These are phyloP conservation scores for Diospyros lotus DNA, from an alignment of 148 eudicot species.

Conservation along the genomic window DNA sequence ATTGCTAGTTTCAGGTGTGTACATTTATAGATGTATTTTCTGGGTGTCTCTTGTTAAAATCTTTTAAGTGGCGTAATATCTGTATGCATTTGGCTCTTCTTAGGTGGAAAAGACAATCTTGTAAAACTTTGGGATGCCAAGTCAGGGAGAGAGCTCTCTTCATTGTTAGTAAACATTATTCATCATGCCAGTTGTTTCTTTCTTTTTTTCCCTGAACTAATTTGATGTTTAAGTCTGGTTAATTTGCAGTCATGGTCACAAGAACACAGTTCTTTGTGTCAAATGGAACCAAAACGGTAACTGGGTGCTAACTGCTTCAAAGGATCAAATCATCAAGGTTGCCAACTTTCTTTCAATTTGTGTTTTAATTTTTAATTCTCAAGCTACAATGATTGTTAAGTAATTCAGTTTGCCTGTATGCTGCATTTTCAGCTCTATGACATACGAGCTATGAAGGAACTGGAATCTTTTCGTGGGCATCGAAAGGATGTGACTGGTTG, in stretches of 20 bases:
- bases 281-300: conserved; percentile 99
- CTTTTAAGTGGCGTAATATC: conserved; percentile 12
- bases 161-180: conserved; percentile 56
- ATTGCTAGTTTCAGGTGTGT: conserved; percentile 78
- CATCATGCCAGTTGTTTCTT: too few relatives aligned
- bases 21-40: neutral
- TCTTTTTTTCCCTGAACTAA: neutral
- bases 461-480: conserved; percentile 95
- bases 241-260: conserved; percentile 89
- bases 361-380: neutral
- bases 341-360: conserved; percentile 1
- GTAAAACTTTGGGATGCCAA: conserved; percentile 99
- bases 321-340: conserved; percentile 98
- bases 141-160: conserved; percentile 76
- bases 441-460: conserved; percentile 98
- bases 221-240: conserved; percentile 7
- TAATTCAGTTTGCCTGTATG: neutral
- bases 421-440: conserved; percentile 75
- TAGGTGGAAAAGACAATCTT: conserved; percentile 97
- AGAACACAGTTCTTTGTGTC: conserved; percentile 82
- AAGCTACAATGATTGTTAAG: neutral
- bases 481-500: conserved; percentile 89
- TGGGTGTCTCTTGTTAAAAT: neutral
- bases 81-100: conserved; percentile 13
- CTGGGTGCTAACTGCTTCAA: conserved; percentile 96